phyloP scores from a whole-genome alignment of 306 rosid genomes.

The Cicer judaicum region DNA sequence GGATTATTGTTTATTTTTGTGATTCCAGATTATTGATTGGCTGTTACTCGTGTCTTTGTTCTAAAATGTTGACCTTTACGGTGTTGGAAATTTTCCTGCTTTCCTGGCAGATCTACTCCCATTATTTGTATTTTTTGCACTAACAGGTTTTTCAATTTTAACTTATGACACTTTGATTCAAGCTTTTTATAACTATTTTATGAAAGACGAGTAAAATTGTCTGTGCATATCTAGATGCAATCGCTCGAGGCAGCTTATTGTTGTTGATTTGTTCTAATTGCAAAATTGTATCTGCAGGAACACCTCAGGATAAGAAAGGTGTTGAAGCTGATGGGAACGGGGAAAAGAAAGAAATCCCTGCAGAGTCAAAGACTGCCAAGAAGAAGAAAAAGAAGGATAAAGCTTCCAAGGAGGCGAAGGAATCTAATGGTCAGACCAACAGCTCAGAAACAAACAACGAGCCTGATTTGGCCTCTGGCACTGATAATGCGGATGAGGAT shows the following conservation, averaged over 20 bases:
- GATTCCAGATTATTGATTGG: constrained; percentile 18
- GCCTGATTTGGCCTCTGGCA: constrained; percentile 41
- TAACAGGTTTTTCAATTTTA: background rate
- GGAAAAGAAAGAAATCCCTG: constrained; percentile 60
- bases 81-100: background rate
- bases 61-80: background rate
- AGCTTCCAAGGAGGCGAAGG: constrained; percentile 65
- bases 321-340: constrained; percentile 51
- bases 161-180: background rate
- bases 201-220: background rate
- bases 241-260: background rate
- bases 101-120: background rate
- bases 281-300: constrained; percentile 53
- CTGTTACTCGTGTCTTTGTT: background rate
- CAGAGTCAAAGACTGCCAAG: constrained; percentile 65
- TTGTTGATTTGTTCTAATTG: constrained; percentile 25
- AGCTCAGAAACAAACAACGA: background rate
- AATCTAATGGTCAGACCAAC: constrained; percentile 57
- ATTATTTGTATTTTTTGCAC: background rate
- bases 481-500: constrained; percentile 66
- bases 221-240: constrained; percentile 19
- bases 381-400: constrained; percentile 88
- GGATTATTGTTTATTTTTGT: constrained; percentile 18
- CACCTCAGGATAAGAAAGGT: constrained; percentile 58
- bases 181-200: background rate